These are phyloP conservation scores for Fraxinus velutina DNA, from an alignment of 305 asterid genomes.

Conservation along the genomic window DNA sequence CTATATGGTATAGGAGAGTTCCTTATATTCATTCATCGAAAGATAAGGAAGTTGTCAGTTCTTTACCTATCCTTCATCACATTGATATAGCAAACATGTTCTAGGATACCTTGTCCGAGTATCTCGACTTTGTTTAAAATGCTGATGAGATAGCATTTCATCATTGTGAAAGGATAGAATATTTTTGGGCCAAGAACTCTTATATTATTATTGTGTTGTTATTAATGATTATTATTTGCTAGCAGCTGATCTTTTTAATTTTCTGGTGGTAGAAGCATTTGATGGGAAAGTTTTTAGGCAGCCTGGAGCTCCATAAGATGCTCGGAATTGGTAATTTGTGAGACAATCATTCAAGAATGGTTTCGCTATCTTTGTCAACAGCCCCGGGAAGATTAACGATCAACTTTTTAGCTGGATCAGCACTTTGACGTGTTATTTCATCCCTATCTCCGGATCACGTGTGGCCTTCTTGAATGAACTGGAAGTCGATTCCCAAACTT, in stretches of 20 bases:
- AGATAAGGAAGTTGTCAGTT: background rate
- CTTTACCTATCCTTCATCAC: background rate
- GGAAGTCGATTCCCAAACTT: constrained; percentile 42
- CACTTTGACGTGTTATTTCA: constrained; percentile 3
- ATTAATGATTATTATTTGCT: background rate
- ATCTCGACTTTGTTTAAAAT: background rate
- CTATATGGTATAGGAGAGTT: background rate
- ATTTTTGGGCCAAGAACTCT: background rate
- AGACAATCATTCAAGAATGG: constrained; percentile 19
- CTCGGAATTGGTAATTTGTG: constrained; percentile 3
- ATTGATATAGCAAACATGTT: background rate
- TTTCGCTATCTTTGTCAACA: constrained; percentile 24
- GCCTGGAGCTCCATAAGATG: constrained; percentile 32
- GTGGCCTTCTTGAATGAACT: constrained; percentile 41
- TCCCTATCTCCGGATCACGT: constrained; percentile 16
- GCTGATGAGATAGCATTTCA: background rate
- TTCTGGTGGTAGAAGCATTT: constrained; percentile 43
- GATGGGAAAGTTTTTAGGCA: constrained; percentile 25
- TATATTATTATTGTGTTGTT: background rate
- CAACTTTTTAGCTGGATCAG: constrained; percentile 7
- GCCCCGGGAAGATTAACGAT: constrained; percentile 12
- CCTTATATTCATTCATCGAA: background rate
- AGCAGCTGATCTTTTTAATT: background rate
- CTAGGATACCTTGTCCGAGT: background rate
- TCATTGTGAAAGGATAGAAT: background rate